Evolutionary conservation across 495 filamentous ascomycete species (phyloP), one percentile per base, ranked within the genome.

Genomic region (Letharia lupina): DNA sequence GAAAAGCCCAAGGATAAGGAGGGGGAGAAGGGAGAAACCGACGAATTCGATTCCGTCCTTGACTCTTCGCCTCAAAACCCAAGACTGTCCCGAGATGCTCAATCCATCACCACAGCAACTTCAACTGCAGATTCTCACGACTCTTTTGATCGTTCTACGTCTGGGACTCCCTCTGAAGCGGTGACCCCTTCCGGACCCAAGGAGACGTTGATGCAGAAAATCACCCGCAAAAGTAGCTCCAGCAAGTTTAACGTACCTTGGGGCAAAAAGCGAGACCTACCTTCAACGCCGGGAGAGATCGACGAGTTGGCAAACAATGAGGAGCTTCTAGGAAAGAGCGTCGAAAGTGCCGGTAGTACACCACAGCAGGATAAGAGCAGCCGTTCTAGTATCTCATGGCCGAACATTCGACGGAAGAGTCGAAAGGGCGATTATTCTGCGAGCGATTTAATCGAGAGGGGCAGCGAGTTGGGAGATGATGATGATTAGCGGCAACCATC

Each of bases 171-270:
- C 15, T 83, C 84, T 20, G 89, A 93, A 56, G 81, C 84, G 52
- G 72, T 79, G 40, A 77, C 74, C 15, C 78, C 82, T 4, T 73
- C 72, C 4, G 74, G 80, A 84, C 63, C 76, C 50, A 85, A 85
- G 69, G 84, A 86, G 69, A 83, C 85, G 5, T 82, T 91, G 50
- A 83, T 87, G 68, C 82, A 86, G 66, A 89, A 90, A 72, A 83
- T 93, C 66, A 87, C 89, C 33, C 86, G 89, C 59, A 93, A 93
- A 72, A 84, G 89, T 64, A 90, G 87, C 75, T 89, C 88, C 28
- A 84, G 87, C 73, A 93, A 91, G 75, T 91, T 91, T 75, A 88
- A 86, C 71, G 76, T 86, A 33, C 83, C 88, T 9, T 89, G 87
- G 68, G 77, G 81, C 18, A 87, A 89, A 68, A 83, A 85, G 60